Conservation (phyloP, 2,329 filamentous ascomycete species). For the Neocatenulostroma microsporum region DNA sequence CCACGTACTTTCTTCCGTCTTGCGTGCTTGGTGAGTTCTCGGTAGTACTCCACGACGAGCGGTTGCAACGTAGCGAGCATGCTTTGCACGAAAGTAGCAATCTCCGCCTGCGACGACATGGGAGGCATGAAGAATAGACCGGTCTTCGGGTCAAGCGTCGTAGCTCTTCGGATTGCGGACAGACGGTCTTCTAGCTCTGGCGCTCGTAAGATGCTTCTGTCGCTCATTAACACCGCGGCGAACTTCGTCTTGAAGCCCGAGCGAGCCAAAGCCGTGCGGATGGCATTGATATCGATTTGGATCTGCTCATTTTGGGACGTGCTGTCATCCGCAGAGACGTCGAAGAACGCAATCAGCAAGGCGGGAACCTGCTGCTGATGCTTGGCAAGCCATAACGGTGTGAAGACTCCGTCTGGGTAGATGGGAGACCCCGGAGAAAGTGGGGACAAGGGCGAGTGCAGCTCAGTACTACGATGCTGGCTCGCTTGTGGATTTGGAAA, state of each 20-base stretch:
- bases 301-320: constrained; percentile 79
- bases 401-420: constrained; percentile 84
- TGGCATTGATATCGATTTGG: constrained; percentile 74
- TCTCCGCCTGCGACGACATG: constrained; percentile 60
- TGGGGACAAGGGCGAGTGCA: constrained; percentile 89
- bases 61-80: constrained; percentile 67
- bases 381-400: constrained; percentile 75
- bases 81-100: constrained; percentile 64
- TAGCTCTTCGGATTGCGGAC: constrained; percentile 68
- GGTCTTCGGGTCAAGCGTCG: constrained; percentile 71
- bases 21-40: constrained; percentile 85
- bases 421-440: constrained; percentile 73
- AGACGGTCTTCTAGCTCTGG: constrained; percentile 66
- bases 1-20: constrained; percentile 80
- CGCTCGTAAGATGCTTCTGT: constrained; percentile 53
- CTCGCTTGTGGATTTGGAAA: constrained; percentile 40
- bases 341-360: constrained; percentile 72
- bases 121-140: constrained; percentile 75
- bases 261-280: constrained; percentile 59
- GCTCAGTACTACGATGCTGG: constrained; percentile 38
- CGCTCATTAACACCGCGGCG: constrained; percentile 68
- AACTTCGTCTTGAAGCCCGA: constrained; percentile 73
- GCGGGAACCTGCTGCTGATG: constrained; percentile 80
- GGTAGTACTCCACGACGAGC: constrained; percentile 78
- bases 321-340: constrained; percentile 63